These are phyloP conservation scores for Solanum dulcamara DNA, from an alignment of 257 asterid genomes.

Conservation along the genomic window DNA sequence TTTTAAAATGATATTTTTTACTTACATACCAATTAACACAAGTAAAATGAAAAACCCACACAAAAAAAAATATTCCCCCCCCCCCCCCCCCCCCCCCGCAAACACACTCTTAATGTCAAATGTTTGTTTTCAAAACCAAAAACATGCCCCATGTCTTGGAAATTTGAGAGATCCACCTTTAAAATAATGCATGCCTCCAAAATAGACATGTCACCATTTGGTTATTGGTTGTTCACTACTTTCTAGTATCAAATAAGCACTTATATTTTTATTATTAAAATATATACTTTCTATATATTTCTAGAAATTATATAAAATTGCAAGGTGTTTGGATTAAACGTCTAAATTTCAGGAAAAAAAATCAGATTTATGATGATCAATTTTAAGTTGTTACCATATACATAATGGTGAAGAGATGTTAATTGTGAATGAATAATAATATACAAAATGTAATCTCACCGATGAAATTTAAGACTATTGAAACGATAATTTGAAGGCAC, in stretches of 20 bases:
- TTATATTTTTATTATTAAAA: not conserved
- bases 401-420: not conserved
- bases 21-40: fast-evolving
- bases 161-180: not conserved
- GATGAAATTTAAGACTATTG: not conserved
- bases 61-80: not conserved
- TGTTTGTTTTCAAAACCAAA: not conserved
- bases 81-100: not conserved
- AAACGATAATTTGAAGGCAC: not conserved
- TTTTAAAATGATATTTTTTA: not conserved
- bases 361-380: not conserved
- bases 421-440: fast-evolving
- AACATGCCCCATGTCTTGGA: not conserved
- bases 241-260: not conserved
- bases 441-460: not conserved
- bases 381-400: not conserved
- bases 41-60: too few relatives aligned
- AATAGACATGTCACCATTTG: not conserved
- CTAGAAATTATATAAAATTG: not conserved
- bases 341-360: too few relatives aligned
- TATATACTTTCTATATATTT: not conserved
- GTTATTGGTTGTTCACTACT: not conserved
- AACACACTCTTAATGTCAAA: not conserved
- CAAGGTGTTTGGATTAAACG: not conserved
- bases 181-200: not conserved